These are phyloP conservation scores for Meredithiella fracta DNA, from an alignment of 2,329 filamentous ascomycete genomes.

Conservation along the genomic window DNA sequence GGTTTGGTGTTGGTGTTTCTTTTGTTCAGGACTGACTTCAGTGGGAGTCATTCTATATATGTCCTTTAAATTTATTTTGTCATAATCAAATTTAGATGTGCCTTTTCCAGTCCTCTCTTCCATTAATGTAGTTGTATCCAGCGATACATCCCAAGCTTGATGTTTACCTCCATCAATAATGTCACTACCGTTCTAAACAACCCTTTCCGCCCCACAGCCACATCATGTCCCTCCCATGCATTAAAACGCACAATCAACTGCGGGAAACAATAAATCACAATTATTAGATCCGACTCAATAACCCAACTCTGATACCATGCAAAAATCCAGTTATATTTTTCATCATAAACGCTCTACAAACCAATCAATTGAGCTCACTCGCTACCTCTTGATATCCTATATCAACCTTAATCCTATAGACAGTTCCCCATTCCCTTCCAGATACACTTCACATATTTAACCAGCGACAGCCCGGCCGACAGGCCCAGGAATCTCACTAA, in stretches of 20 bases:
- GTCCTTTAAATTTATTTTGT: background rate
- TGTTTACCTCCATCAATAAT: too few relatives aligned
- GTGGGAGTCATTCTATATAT: background rate
- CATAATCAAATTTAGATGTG: background rate
- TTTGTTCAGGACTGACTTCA: background rate
- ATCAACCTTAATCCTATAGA: background rate
- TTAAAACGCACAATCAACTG: too few relatives aligned
- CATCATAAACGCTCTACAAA: background rate
- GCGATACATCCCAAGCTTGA: too few relatives aligned
- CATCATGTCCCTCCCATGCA: too few relatives aligned
- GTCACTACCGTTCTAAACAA: too few relatives aligned
- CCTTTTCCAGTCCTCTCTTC: background rate
- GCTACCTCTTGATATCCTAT: background rate
- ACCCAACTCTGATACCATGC: too few relatives aligned
- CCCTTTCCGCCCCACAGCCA: too few relatives aligned
- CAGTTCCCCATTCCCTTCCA: background rate
- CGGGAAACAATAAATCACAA: too few relatives aligned
- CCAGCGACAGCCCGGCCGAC: slow-evolving; percentile 35
- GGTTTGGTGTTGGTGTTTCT: background rate
- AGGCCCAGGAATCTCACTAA: slow-evolving; percentile 51
- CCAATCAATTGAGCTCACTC: background rate
- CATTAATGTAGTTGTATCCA: too few relatives aligned
- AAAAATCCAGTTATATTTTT: background rate
- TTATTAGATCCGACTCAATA: too few relatives aligned
- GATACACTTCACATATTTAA: slow-evolving; percentile 17